Evolutionary conservation across 352 stramenopile genomes (phyloP), one percentile per base, ranked within the genome.

Genomic region (Phytopythium helicoides): DNA sequence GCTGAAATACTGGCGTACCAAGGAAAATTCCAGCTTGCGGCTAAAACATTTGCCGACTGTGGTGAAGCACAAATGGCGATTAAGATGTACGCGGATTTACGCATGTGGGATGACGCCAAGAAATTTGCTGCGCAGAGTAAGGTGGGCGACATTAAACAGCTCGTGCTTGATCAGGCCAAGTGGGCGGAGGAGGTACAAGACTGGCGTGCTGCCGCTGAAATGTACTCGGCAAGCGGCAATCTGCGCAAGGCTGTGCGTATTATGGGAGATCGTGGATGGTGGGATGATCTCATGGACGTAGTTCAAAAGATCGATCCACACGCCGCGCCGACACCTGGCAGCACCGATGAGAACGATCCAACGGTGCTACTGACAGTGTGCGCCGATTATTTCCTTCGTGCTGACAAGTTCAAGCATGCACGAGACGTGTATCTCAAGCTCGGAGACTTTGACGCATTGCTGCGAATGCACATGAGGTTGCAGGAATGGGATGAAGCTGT

Each of bases 101-200:
- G 93, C 8, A 82, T 95, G 71, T 98, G 93, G 92, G 92, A 98
- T 28, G 85, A 98, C 51, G 95, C 94, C 28, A 98, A 97, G 68
- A 79, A 78, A 19, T 96, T 97, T 40, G 90, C 92, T 3, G 76
- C 70, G 11, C 81, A 87, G 54, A 82, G 68, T 37, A 87, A 86
- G 39, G 76, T 79, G 38, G 65, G 94, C 28, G 87, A 97, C 59
- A 85, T 94, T 40, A 76, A 93, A 47, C 80, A 97, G 41, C 73
- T 98, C 11, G 81, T 94, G 1, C 58, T 82, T 23, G 84, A 92
- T 33, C 93, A 98, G 62, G 95, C 93, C 25, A 85, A 94, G 55
- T 97, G 90, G 90, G 86, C 90, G 21, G 84, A 98, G 40, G 91
- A 98, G 36, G 87, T 94, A 4, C 84, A 94, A 36, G 90, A 98